These are phyloP conservation scores for Penstemon eatonii DNA, from an alignment of 257 asterid species.

Conservation along the genomic window DNA sequence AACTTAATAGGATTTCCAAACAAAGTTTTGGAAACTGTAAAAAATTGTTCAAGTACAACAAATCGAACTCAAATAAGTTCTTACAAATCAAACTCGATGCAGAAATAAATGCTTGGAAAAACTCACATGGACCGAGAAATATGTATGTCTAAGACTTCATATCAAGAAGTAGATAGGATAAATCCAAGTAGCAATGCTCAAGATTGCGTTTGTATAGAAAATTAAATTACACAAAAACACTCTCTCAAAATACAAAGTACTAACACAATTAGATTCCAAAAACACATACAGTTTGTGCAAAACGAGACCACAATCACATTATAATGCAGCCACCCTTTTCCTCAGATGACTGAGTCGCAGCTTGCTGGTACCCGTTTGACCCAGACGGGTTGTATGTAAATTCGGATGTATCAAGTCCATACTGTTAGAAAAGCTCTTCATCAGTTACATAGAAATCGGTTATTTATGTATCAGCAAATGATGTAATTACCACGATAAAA, in stretches of 20 bases:
- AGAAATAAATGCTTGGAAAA: too few species aligned
- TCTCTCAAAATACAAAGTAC: constrained; percentile 3
- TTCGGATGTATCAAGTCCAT: constrained; percentile 95
- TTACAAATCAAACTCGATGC: too few species aligned
- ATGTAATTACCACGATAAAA: not conserved
- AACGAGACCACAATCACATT: constrained; percentile 50
- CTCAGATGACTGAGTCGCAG: constrained; percentile 66
- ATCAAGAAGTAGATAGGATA: not conserved
- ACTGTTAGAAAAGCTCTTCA: constrained; percentile 47
- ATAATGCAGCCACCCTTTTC: constrained; percentile 74
- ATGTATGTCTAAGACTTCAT: too few species aligned
- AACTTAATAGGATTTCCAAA: too few species aligned
- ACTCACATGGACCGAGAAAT: too few species aligned
- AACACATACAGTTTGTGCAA: constrained; percentile 25
- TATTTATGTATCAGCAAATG: not conserved
- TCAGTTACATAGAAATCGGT: constrained; percentile 20
- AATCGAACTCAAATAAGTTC: too few species aligned
- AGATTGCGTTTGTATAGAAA: constrained; percentile 13
- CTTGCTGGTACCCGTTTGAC: constrained; percentile 68
- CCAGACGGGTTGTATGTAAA: constrained; percentile 92
- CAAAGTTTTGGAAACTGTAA: too few species aligned
- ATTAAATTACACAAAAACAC: constrained; percentile 3
- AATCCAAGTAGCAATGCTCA: constrained; percentile 17
- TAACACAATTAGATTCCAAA: constrained; percentile 23
- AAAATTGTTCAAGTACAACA: too few species aligned